A percentile compares a stretch with the other conserved stretches of the same genome.
phyloP scores from a whole-genome alignment of 441 rosid genomes.

The Croton setiger region DNA sequence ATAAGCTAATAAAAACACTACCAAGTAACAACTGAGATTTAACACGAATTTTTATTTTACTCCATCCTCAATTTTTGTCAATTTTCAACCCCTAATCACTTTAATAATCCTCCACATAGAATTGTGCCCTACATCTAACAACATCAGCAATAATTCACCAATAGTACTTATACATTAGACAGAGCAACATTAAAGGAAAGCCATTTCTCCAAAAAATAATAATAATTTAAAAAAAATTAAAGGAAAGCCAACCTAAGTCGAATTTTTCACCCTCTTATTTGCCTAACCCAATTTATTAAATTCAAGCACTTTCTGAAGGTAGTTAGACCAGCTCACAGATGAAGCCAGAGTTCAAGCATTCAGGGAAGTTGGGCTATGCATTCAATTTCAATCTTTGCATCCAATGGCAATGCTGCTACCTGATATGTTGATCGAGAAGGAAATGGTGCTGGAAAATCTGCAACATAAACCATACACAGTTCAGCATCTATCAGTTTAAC shows the following conservation, averaged over 20 bases:
- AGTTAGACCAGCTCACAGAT: background rate
- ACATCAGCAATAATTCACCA: background rate
- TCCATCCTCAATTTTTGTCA: background rate
- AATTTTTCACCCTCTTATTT: background rate
- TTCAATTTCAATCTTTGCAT: conserved; percentile 87
- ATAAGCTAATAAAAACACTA: background rate
- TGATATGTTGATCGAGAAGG: conserved; percentile 94
- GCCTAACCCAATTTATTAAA: conserved; percentile 6
- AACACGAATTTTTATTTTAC: background rate
- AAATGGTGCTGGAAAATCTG: conserved; percentile 82
- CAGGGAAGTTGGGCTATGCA: conserved; percentile 64
- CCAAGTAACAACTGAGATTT: background rate
- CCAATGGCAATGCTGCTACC: conserved; percentile 86
- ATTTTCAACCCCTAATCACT: background rate
- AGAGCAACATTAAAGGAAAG: background rate
- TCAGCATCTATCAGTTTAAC: background rate
- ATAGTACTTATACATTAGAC: background rate
- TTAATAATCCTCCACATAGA: background rate
- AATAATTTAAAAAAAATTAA: background rate
- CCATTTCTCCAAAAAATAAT: no score
- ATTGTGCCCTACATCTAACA: no score
- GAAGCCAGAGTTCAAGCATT: conserved; percentile 9
- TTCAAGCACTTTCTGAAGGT: background rate
- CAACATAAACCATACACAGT: conserved; percentile 21
- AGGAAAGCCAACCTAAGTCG: background rate